Conservation (phyloP, 2,329 filamentous ascomycete genomes). For the Hortaea sp. region DNA sequence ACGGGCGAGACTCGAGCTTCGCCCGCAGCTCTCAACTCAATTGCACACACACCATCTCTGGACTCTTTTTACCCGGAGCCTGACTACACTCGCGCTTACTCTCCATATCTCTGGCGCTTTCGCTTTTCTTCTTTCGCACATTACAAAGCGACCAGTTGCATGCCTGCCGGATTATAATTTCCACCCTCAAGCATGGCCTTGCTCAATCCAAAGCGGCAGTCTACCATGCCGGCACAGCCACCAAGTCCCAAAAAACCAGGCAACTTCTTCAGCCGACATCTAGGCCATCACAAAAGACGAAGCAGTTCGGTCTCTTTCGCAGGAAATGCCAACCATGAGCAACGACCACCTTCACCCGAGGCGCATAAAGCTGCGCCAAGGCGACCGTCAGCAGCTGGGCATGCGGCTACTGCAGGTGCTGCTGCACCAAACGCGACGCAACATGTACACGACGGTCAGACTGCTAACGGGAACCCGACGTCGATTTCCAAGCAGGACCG, state of each 20-base stretch:
- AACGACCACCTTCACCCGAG: not conserved
- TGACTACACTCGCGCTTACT: too few species aligned
- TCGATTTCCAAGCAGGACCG: not conserved
- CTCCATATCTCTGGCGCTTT: too few species aligned
- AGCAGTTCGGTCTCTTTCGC: slow-evolving; percentile 7
- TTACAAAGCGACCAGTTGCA: too few species aligned
- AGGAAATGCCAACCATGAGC: not conserved
- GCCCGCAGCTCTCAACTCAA: too few species aligned
- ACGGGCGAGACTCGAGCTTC: too few species aligned
- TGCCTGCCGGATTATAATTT: too few species aligned
- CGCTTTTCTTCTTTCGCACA: too few species aligned
- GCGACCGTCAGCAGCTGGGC: not conserved
- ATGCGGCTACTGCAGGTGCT: not conserved
- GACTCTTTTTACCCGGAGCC: too few species aligned
- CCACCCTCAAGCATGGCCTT: too few species aligned
- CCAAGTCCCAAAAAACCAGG: slow-evolving; percentile 11
- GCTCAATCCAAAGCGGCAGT: slow-evolving; percentile 3
- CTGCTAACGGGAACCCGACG: not conserved
- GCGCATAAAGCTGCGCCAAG: not conserved
- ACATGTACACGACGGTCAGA: not conserved
- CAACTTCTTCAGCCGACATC: slow-evolving; percentile 11
- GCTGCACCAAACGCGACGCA: not conserved
- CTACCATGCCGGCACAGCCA: slow-evolving; percentile 6
- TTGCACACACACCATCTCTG: too few species aligned
- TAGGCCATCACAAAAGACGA: slow-evolving; percentile 8